Conservation (phyloP, 192 early-diverging fungal species). For the Mortierella hygrophila region DNA sequence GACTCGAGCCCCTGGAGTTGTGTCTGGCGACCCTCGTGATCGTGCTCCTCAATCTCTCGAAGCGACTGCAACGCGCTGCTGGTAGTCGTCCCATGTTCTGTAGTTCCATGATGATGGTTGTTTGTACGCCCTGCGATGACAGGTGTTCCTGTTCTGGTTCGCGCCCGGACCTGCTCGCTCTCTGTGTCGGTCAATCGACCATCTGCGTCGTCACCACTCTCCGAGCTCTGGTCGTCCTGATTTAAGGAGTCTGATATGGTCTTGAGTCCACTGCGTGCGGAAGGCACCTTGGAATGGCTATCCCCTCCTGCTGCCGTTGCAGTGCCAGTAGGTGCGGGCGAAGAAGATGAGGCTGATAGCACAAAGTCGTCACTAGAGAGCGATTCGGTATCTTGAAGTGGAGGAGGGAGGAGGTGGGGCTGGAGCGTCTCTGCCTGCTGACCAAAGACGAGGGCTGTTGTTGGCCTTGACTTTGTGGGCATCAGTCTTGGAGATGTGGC, state of each 20-base stretch:
- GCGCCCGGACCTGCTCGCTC: constrained; percentile 15
- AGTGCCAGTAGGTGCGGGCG: not conserved
- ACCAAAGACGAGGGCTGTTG: constrained; percentile 42
- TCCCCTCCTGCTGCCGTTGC: not conserved
- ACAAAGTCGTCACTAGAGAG: constrained; percentile 48
- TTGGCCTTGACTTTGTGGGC: constrained; percentile 44
- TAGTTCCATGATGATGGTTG: not conserved
- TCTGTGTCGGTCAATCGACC: constrained; percentile 46
- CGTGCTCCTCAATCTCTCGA: constrained; percentile 48
- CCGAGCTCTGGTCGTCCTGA: constrained; percentile 13
- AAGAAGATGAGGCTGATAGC: constrained; percentile 24
- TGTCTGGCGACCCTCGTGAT: constrained; percentile 17
- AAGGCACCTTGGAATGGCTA: not conserved
- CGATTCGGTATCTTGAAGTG: constrained; percentile 35
- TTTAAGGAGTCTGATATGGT: not conserved
- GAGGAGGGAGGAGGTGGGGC: constrained; percentile 11
- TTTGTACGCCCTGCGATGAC: constrained; percentile 29
- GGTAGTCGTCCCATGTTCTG: not conserved
- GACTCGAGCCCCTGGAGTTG: constrained; percentile 23
- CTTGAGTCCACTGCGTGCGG: not conserved
- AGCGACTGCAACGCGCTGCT: constrained; percentile 28
- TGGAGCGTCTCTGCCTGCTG: constrained; percentile 6
- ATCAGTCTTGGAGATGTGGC: constrained; percentile 51
- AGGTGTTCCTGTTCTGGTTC: constrained; percentile 26
- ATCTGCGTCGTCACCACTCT: constrained; percentile 38